Base-by-base conservation (phyloP, 225 moss, liverwort and hornwort genomes). In the Pseudisothecium myosuroides region DNA sequence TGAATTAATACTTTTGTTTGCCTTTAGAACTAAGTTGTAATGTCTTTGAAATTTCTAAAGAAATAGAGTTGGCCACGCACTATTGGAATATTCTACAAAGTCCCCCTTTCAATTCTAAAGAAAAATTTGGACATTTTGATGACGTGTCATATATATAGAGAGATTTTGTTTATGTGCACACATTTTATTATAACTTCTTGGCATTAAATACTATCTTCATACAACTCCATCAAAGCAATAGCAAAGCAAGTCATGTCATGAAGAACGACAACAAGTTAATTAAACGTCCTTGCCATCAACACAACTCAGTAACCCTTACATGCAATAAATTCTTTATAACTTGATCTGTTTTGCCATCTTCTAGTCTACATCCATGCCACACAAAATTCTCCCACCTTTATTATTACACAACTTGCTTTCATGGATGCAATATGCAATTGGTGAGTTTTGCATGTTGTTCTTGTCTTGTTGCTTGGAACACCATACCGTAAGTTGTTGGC, bases 11-110 rank as follows among this genome's bases (percentile, higher is more conserved):
- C 5, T 80, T 56, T 29, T 59, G 12, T 5, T 41, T 80, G 28
- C 10, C 28, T 0, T 80, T 41, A 59, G 18, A 39, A 41, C 5
- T 5, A 28, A 59, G 18, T 80, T 59, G 8, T 59, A 59, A 41
- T 0, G 11, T 28, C 12, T 41, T 41, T 59, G 3, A n/a, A 79
- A 17, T 17, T 39, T 18, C 0, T 17, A 0, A 1, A 79, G 1
- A 18, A n/a, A 28, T 39, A 39, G 17, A 41, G 0, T 41, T 41
- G 8, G 19, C 7, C 1, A 41, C 0, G 0, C 12, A 28, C 12
- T 41, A 29, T 19, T 20, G 4, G 29, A 60, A 43, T 41, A 1
- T 31, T 41, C 43, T 60, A 80, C 8, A 59, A 41, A 12, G 29
- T 43, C 12, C 5, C 0, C 8, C 11, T 13, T 59, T 60, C 6